Conservation (phyloP, 345 rosid genomes). For the Litchi chinensis region DNA sequence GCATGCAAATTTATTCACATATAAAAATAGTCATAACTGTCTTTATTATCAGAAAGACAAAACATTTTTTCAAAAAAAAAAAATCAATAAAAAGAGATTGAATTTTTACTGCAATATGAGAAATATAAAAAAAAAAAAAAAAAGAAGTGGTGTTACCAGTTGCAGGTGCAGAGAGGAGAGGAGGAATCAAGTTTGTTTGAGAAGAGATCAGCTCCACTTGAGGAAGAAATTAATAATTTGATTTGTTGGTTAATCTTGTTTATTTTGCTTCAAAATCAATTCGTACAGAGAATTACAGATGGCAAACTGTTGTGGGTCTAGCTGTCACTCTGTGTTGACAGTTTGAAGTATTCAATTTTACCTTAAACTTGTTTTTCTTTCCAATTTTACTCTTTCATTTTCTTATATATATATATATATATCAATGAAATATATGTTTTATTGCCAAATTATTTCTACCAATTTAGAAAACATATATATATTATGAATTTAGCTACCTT, state of each 20-base stretch:
- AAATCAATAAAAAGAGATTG: too few species aligned
- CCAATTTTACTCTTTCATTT: too few species aligned
- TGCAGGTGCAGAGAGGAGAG: background rate
- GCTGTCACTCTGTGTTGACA: background rate
- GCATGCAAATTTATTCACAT: background rate
- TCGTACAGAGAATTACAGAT: slow-evolving; percentile 2
- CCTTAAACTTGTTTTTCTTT: background rate
- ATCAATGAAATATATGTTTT: too few species aligned
- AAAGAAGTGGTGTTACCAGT: background rate
- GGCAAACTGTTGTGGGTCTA: slow-evolving; percentile 22
- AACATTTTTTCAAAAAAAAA: background rate
- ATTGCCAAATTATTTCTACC: too few species aligned
- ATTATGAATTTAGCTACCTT: too few species aligned
- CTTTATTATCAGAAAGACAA: background rate
- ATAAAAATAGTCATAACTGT: too few species aligned
- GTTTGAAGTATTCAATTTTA: slow-evolving; percentile 1
- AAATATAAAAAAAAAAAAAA: slow-evolving; percentile 1
- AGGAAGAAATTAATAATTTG: background rate
- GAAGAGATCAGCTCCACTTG: background rate
- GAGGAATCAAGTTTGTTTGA: background rate
- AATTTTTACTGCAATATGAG: background rate
- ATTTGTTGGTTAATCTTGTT: background rate
- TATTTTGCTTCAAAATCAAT: background rate
- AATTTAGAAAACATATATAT: too few species aligned
- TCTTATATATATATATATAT: too few species aligned